Evolutionary conservation across 306 rosid species (phyloP), one percentile per base, ranked within the genome.

Genomic region (Vicia villosa): DNA sequence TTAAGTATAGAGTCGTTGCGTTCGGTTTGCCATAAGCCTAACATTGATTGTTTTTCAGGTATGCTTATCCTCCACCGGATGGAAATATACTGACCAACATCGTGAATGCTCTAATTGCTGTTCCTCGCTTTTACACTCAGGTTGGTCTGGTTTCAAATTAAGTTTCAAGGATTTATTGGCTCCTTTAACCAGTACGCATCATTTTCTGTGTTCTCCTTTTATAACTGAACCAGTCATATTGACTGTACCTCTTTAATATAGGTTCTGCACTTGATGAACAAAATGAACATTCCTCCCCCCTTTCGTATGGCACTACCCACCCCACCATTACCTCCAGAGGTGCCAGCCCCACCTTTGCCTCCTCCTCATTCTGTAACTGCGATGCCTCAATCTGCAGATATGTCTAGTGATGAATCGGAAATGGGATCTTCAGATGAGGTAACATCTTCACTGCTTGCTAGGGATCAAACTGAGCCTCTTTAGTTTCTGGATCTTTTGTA

Each of bases 351-450:
- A 16, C 85, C 86, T 19, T 79, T 85, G 21, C 84, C 86, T 21
- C 87, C 88, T 13, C 79, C 84, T 60, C 79, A 82, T 52, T 74
- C 83, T 40, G 59, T 74, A 59, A 63, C 81, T 38, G 14, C 60
- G 22, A 86, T 75, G 77, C 85, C 81, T 80, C 80, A 17, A 13
- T 47, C 43, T 45, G 72, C 85, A 46, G 82, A 87, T 83, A 62
- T 74, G 69, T 91, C 96, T 22, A 84, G 92, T 70, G 86, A 77
- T 36, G 98, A 94, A 80, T 94, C 98, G 15, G 98, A 94, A 83
- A 90, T 94, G 96, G 98, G 87, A 42, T 94, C 94, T 52, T 85
- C 98, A 50, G 98, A 90, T 68, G 97, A 94, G 96, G 98, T 93
- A 86, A 57, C 70, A 19, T 74, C 40, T 50, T 42, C 57, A 43